Evolutionary conservation across 2,329 filamentous ascomycete genomes (phyloP).

Genomic region (Aspergillus neotritici): DNA sequence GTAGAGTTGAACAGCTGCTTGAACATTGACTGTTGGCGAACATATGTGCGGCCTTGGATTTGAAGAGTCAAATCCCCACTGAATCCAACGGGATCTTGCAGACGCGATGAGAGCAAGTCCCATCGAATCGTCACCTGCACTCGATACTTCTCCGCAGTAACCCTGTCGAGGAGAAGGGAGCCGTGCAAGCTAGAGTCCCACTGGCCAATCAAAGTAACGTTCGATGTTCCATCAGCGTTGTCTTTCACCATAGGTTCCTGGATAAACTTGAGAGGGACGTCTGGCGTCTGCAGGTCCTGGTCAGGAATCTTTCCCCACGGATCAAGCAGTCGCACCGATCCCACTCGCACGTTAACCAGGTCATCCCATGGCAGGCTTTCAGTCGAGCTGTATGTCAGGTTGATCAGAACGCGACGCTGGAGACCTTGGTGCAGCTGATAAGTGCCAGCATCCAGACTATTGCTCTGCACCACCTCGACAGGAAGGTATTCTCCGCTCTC

Average conservation of each 20-base stretch:
- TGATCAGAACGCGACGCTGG: conserved; percentile 80
- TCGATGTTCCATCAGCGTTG: conserved; percentile 84
- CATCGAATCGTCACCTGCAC: conserved; percentile 83
- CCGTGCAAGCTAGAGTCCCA: conserved; percentile 95
- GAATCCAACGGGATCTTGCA: conserved; percentile 86
- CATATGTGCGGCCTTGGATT: conserved; percentile 74
- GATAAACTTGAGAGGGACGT: conserved; percentile 71
- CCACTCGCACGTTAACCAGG: conserved; percentile 68
- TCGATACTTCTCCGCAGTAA: conserved; percentile 85
- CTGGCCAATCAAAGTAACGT: conserved; percentile 79
- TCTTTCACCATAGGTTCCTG: conserved; percentile 72
- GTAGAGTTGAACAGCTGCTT: conserved; percentile 79
- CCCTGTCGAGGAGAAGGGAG: conserved; percentile 86
- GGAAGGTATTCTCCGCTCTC: conserved; percentile 87
- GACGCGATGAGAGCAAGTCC: conserved; percentile 76
- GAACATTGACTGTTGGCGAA: conserved; percentile 81
- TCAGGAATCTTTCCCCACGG: conserved; percentile 79
- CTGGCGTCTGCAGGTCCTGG: conserved; percentile 63
- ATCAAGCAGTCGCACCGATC: conserved; percentile 77
- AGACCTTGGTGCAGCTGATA: conserved; percentile 95
- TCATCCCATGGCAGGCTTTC: conserved; percentile 85
- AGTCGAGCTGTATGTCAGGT: conserved; percentile 84
- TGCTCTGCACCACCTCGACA: conserved; percentile 85
- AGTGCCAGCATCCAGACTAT: conserved; percentile 76
- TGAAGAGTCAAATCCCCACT: conserved; percentile 74